These are phyloP conservation scores for Arxiozyma telluris DNA, from an alignment of 1,139 yeast species.

Conservation along the genomic window DNA sequence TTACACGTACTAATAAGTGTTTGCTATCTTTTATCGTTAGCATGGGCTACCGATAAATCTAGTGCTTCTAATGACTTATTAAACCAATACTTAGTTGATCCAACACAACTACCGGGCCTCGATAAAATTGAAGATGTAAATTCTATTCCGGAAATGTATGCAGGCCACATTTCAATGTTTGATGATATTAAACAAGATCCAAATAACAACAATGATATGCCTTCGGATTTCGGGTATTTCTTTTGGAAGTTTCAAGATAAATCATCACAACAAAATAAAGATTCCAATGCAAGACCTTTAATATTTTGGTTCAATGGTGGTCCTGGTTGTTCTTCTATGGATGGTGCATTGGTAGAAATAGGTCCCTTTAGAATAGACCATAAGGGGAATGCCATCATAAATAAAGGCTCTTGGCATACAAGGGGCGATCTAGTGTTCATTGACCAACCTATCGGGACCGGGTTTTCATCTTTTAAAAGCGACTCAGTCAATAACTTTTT, in stretches of 20 bases:
- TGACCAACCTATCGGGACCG: conserved; percentile 95
- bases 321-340: conserved; percentile 97
- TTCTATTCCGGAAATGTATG: conserved; percentile 41
- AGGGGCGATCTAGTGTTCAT: conserved; percentile 72
- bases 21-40: not conserved
- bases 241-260: conserved; percentile 60
- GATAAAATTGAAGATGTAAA: conserved; percentile 12
- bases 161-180: conserved; percentile 49
- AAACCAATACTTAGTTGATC: conserved; percentile 5
- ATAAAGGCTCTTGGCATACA: conserved; percentile 80
- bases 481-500: conserved; percentile 28
- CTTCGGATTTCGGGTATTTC: conserved; percentile 43
- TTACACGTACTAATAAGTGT: not conserved
- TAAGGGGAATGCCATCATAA: conserved; percentile 38
- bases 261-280: not conserved
- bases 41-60: not conserved
- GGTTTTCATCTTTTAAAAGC: conserved; percentile 49
- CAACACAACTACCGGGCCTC: conserved; percentile 23
- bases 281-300: conserved; percentile 34
- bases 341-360: conserved; percentile 87
- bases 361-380: conserved; percentile 72
- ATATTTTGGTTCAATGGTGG: conserved; percentile 93
- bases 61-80: not conserved
- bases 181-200: conserved; percentile 10
- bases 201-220: conserved; percentile 28